Conservation (phyloP, 139 green algal genomes). For the Zygnema circumcarinatum region DNA sequence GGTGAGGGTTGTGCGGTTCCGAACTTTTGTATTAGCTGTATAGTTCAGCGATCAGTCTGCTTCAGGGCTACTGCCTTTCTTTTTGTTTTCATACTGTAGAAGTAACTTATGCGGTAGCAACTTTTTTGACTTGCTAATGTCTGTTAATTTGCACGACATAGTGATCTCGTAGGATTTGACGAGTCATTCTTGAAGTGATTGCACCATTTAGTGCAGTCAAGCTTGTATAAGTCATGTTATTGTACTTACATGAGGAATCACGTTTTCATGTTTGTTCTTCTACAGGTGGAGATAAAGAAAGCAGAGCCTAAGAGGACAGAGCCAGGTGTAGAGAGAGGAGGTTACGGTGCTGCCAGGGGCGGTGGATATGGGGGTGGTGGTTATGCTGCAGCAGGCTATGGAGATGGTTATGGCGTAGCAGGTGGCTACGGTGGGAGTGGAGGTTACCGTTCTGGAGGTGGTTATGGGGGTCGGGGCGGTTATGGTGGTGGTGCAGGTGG, state of each 20-base stretch:
- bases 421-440: constrained; percentile 27
- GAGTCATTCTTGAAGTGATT: too few relatives aligned
- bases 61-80: constrained; percentile 18
- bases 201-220: too few relatives aligned
- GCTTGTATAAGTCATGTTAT: too few relatives aligned
- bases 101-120: not conserved
- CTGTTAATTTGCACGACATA: not conserved
- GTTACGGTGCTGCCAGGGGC: constrained; percentile 22
- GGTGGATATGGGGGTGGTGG: constrained; percentile 26
- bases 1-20: constrained; percentile 39
- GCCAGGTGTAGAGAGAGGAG: not conserved
- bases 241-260: too few relatives aligned
- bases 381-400: constrained; percentile 8
- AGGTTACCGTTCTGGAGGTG: constrained; percentile 32
- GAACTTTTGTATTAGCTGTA: constrained; percentile 18
- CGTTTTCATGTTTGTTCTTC: not conserved
- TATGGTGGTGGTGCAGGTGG: constrained; percentile 30
- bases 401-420: constrained; percentile 23
- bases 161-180: too few relatives aligned
- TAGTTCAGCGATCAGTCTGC: not conserved
- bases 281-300: constrained; percentile 60
- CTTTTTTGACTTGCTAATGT: constrained; percentile 14
- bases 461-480: constrained; percentile 12
- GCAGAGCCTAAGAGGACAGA: constrained; percentile 53
- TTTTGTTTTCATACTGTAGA: too few relatives aligned